A percentile compares a stretch with the other conserved stretches of the same genome.
These are phyloP conservation scores for Pseudogymnoascus destructans DNA, from an alignment of 2,329 filamentous ascomycete species.

Conservation along the genomic window DNA sequence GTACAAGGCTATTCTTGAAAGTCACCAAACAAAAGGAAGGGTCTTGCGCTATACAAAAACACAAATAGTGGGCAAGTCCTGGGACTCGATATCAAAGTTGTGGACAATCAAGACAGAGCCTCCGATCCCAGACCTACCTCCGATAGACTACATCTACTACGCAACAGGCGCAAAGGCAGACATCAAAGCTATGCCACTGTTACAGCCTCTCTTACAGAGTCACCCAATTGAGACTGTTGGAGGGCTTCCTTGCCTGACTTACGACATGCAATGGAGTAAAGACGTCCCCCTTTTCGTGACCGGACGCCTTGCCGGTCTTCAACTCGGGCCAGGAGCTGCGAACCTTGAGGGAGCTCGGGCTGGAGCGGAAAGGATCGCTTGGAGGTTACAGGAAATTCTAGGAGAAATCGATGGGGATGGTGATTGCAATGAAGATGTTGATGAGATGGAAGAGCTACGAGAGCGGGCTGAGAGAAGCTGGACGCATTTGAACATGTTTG, in stretches of 20 bases:
- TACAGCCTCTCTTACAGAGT: slow-evolving; percentile 44
- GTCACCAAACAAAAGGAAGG: slow-evolving; percentile 38
- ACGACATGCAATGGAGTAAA: slow-evolving; percentile 63
- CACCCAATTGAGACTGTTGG: slow-evolving; percentile 49
- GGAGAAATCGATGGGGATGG: slow-evolving; percentile 19
- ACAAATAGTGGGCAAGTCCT: slow-evolving; percentile 37
- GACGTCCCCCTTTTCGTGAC: slow-evolving; percentile 63
- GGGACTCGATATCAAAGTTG: slow-evolving; percentile 33
- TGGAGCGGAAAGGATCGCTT: slow-evolving; percentile 60
- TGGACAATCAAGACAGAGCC: slow-evolving; percentile 43
- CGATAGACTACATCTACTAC: slow-evolving; percentile 29
- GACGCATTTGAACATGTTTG: slow-evolving; percentile 2
- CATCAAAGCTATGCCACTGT: slow-evolving; percentile 44
- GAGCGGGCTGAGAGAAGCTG: not conserved
- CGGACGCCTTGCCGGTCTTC: slow-evolving; percentile 52
- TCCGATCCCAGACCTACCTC: slow-evolving; percentile 34
- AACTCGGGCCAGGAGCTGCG: slow-evolving; percentile 57
- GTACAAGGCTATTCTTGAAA: slow-evolving; percentile 53
- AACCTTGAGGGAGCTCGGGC: slow-evolving; percentile 63
- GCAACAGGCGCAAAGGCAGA: slow-evolving; percentile 60
- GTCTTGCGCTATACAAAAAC: slow-evolving; percentile 47
- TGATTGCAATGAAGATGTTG: not conserved
- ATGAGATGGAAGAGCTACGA: not conserved
- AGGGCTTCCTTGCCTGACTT: slow-evolving; percentile 59
- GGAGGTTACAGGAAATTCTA: slow-evolving; percentile 51